Conservation (phyloP, 164 flowering plant genomes). For the Tetracentron sinense region DNA sequence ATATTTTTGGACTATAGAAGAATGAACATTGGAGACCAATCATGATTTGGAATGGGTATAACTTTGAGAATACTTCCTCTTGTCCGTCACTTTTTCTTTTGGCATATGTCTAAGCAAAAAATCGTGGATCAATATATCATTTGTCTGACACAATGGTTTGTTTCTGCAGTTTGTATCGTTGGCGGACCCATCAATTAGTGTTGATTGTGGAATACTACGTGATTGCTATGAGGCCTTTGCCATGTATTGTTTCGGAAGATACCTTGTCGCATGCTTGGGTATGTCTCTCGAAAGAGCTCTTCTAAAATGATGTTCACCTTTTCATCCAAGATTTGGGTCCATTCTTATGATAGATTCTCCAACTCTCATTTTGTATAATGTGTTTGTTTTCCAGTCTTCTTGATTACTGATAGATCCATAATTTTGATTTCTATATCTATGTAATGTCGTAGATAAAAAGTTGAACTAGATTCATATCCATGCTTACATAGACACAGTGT, state of each 20-base stretch:
- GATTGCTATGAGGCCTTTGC: slow-evolving; percentile 99
- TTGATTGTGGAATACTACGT: slow-evolving; percentile 78
- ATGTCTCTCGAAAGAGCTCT: slow-evolving; percentile 19
- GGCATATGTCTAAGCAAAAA: neutral
- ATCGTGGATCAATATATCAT: neutral
- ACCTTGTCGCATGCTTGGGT: slow-evolving; percentile 96
- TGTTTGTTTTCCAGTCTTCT: neutral
- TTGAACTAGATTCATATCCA: neutral
- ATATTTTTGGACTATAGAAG: neutral
- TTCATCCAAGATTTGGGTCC: neutral
- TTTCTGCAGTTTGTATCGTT: slow-evolving; percentile 71
- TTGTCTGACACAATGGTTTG: neutral
- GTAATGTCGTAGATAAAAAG: neutral
- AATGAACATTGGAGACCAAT: no score
- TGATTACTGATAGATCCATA: neutral
- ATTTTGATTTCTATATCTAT: neutral
- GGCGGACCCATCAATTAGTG: slow-evolving; percentile 75
- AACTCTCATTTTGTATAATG: neutral
- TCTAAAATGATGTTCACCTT: neutral
- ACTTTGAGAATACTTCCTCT: no score
- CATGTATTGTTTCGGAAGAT: slow-evolving; percentile 98
- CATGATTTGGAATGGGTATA: no score
- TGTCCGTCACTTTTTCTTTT: neutral
- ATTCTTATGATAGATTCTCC: neutral
- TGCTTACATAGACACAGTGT: no score